Percentiles rank a stretch among this genome's conserved stretches.
phyloP scores from a whole-genome alignment of 305 asterid genomes.

The Fraxinus sp. region DNA sequence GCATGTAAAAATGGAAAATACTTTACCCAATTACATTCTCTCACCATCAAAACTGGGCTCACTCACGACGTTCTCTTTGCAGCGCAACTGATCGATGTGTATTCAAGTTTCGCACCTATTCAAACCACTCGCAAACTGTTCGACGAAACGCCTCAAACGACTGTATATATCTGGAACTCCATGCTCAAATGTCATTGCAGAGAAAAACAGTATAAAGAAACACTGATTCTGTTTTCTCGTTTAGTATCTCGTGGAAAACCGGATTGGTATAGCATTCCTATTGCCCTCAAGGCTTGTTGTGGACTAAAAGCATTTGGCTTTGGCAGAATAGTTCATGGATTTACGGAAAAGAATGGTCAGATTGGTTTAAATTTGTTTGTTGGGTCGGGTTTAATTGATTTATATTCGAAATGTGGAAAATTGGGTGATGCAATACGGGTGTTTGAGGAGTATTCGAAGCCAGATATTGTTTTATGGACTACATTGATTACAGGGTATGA shows the following conservation, averaged over 20 bases:
- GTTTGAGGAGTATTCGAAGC: slow-evolving; percentile 59
- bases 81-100: slow-evolving; percentile 32
- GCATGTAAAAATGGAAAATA: slow-evolving; percentile 38
- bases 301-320: slow-evolving; percentile 38
- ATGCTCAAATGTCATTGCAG: slow-evolving; percentile 42
- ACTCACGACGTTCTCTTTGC: slow-evolving; percentile 29
- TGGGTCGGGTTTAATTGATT: slow-evolving; percentile 60
- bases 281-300: slow-evolving; percentile 62
- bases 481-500: slow-evolving; percentile 58
- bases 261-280: slow-evolving; percentile 46
- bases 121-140: slow-evolving; percentile 51
- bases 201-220: slow-evolving; percentile 39
- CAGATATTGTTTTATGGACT: slow-evolving; percentile 73
- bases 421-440: slow-evolving; percentile 48
- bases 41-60: slow-evolving; percentile 44
- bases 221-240: slow-evolving; percentile 39
- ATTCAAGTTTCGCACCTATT: slow-evolving; percentile 20
- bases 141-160: slow-evolving; percentile 61
- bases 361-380: slow-evolving; percentile 49
- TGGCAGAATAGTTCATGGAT: slow-evolving; percentile 61
- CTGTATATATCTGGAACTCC: slow-evolving; percentile 36
- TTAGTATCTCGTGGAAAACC: slow-evolving; percentile 39
- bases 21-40: slow-evolving; percentile 43
- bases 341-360: slow-evolving; percentile 41
- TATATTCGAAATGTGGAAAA: slow-evolving; percentile 63